Base-by-base conservation (phyloP, 2,329 filamentous ascomycete genomes). In the Emmonsiellopsis sp. region DNA sequence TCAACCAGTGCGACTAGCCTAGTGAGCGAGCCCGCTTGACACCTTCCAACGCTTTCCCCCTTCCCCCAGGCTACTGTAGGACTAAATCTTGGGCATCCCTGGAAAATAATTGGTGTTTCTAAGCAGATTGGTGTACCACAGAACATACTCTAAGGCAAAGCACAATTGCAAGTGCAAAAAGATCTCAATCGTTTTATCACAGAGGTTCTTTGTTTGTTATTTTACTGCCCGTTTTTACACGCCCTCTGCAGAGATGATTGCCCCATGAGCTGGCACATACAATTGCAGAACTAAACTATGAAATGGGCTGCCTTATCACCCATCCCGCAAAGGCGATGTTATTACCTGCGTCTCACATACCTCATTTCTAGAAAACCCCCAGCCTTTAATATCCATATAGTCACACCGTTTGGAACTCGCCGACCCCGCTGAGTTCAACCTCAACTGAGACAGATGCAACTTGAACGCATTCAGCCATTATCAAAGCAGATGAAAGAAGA, bases 51-150 rank as follows among this genome's bases (percentile, higher is more conserved):
- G 39, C 52, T 42, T 52, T 55, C 50, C 55, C 52, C 49, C 47
- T 52, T 51, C 54, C 50, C 53, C 54, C 58, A 58, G 57, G 48
- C 57, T 58, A 54, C 51, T 61, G 65, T 68, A 64, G 58, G 58
- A 64, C 62, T 57, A 59, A 42, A 61, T 65, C 53, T 61, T 63
- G 59, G 52, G 52, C 37, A 58, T 56, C 51, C 56, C 55, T 57
- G 59, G 55, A 56, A 55, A 58, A 55, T 63, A 58, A 67, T 67
- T 65, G 63, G 63, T 55, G 57, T 53, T 55, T 54, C 56, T 54
- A 56, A 58, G 57, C 63, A 61, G 56, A 59, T 60, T 55, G 55
- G 57, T 55, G 67, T 68, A 65, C 56, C 63, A 69, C 67, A 60
- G 59, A 53, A 42, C 55, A 61, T 56, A 58, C 56, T 57, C 60